Evolutionary conservation across 192 early-diverging fungal genomes (phyloP).

Genomic region (Mortierella antarctica): DNA sequence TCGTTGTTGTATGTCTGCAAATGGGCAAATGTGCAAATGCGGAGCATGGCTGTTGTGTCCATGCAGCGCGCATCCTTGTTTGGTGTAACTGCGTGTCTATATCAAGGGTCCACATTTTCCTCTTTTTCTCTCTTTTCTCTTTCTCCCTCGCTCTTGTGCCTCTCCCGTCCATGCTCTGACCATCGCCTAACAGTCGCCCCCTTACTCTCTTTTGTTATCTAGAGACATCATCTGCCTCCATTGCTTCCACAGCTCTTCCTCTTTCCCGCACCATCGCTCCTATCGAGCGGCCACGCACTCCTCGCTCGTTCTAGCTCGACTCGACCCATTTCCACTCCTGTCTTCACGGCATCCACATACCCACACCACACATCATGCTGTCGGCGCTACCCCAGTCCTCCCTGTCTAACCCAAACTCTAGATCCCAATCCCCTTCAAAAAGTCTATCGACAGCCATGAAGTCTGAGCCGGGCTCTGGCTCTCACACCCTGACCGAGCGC

Average conservation of each 20-base stretch:
- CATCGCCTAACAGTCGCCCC: background rate
- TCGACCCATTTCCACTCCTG: background rate
- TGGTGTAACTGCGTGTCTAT: conserved; percentile 1
- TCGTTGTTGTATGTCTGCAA: background rate
- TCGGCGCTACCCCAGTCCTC: conserved; percentile 28
- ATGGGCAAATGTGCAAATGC: background rate
- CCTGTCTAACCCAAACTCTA: conserved; percentile 4
- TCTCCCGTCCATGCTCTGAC: background rate
- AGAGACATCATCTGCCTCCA: background rate
- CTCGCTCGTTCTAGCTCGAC: background rate
- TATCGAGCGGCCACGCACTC: background rate
- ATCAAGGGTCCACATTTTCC: conserved; percentile 13
- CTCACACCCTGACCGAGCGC: too few species aligned
- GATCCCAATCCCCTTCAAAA: conserved; percentile 7
- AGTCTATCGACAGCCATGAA: conserved; percentile 6
- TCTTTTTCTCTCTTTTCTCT: conserved; percentile 7
- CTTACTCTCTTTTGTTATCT: background rate
- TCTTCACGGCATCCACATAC: background rate
- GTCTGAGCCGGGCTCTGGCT: conserved; percentile 6
- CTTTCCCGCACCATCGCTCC: background rate
- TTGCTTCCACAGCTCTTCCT: background rate
- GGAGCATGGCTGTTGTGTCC: background rate
- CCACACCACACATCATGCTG: conserved; percentile 8
- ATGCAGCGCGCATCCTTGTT: background rate
- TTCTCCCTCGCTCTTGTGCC: background rate